Percentiles rank a stretch among this genome's conserved stretches.
phyloP scores from a whole-genome alignment of 345 rosid species.

The Diplotaxis tenuifolia region DNA sequence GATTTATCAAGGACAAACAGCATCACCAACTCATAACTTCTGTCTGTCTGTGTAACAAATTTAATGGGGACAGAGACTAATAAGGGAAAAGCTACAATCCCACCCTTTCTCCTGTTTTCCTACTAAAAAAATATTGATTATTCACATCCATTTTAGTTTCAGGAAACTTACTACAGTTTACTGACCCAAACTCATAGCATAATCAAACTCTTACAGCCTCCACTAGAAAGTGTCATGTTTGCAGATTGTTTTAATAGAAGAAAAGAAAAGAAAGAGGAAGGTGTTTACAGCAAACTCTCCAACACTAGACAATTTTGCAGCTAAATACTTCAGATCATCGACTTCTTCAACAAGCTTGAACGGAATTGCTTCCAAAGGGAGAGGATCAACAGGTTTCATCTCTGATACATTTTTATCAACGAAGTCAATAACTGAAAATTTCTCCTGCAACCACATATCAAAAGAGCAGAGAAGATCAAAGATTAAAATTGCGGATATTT shows the following conservation, averaged over 20 bases:
- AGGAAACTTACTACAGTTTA: neutral
- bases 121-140: neutral
- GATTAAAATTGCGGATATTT: neutral
- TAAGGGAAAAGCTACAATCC: neutral
- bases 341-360: conserved; percentile 77
- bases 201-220: neutral
- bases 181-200: neutral
- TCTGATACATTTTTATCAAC: conserved; percentile 48
- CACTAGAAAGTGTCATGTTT: neutral
- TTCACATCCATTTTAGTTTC: neutral
- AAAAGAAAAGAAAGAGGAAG: neutral
- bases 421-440: conserved; percentile 64
- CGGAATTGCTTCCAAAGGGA: conserved; percentile 52
- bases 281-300: conserved; percentile 78
- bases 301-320: conserved; percentile 54
- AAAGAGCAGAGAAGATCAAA: neutral
- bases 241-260: neutral
- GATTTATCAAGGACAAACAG: neutral
- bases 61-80: neutral
- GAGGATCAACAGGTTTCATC: conserved; percentile 49
- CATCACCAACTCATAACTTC: neutral
- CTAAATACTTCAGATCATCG: conserved; percentile 74
- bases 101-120: neutral
- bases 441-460: conserved; percentile 52
- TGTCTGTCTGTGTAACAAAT: neutral